Conservation (phyloP, 73 alveolate species). For the Halteria grandinella region DNA sequence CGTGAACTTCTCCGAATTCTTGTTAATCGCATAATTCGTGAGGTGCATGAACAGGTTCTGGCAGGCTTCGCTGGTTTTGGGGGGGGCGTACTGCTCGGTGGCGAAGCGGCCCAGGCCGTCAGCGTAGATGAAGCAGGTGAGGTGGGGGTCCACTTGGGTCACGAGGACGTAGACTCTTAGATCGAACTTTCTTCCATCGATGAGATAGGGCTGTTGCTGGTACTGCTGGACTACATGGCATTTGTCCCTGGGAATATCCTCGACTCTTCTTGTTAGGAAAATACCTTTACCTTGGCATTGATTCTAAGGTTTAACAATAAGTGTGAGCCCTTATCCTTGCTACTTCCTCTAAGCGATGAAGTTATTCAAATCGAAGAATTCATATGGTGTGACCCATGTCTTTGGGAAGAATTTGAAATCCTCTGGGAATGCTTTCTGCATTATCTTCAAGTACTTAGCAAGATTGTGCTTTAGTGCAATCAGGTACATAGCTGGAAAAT, state of each 20-base stretch:
- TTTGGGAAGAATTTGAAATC: slow-evolving; percentile 77
- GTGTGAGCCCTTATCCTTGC: background rate
- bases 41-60: slow-evolving; percentile 77
- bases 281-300: slow-evolving; percentile 74
- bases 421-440: slow-evolving; percentile 73
- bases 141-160: slow-evolving; percentile 51
- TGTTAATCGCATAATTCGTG: slow-evolving; percentile 87
- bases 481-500: slow-evolving; percentile 88
- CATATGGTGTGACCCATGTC: slow-evolving; percentile 84
- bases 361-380: slow-evolving; percentile 67
- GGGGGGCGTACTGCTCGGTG: slow-evolving; percentile 61
- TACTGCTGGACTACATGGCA: slow-evolving; percentile 65
- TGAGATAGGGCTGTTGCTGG: slow-evolving; percentile 51
- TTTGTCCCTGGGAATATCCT: slow-evolving; percentile 51
- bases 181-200: slow-evolving; percentile 62
- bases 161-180: slow-evolving; percentile 65
- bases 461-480: slow-evolving; percentile 83
- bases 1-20: slow-evolving; percentile 37
- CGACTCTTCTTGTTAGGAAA: slow-evolving; percentile 60
- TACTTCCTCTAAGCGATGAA: slow-evolving; percentile 34
- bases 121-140: slow-evolving; percentile 37
- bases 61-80: background rate
- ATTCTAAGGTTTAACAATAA: slow-evolving; percentile 72
- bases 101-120: slow-evolving; percentile 78
- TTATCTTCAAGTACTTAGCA: slow-evolving; percentile 69